phyloP scores from a whole-genome alignment of 177 flowering plant species.

The Tripterygium wilfordii region DNA sequence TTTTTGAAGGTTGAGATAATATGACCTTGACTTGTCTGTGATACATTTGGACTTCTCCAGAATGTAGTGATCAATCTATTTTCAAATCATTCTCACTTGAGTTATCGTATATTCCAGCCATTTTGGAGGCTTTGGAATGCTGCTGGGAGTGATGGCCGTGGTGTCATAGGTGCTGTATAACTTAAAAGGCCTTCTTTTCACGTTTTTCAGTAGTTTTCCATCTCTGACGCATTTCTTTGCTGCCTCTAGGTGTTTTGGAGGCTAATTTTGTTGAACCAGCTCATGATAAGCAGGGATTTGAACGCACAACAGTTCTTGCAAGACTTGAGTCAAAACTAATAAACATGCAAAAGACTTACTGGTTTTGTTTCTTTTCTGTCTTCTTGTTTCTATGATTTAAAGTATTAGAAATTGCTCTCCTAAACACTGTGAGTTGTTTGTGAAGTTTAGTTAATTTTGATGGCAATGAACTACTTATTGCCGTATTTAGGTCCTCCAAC shows the following conservation, averaged over 20 bases:
- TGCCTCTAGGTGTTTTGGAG: conserved; percentile 53
- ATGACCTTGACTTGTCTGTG: too few species aligned
- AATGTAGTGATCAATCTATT: too few species aligned
- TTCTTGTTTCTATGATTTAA: too few species aligned
- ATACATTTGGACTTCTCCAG: too few species aligned
- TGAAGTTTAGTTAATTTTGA: not conserved
- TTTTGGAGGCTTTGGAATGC: conserved; percentile 99
- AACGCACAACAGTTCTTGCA: conserved; percentile 74
- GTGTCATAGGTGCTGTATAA: conserved; percentile 65
- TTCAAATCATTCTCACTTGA: too few species aligned
- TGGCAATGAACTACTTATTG: conserved; percentile 5
- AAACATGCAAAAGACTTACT: conserved; percentile 72
- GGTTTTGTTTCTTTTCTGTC: conserved; percentile 31
- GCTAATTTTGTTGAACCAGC: conserved; percentile 90
- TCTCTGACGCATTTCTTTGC: conserved; percentile 1
- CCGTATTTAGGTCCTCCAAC: conserved; percentile 41
- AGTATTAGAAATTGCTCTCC: not conserved
- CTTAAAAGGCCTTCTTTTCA: not conserved
- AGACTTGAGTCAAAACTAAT: conserved; percentile 64
- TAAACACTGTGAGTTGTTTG: conserved; percentile 2
- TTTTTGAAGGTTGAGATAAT: too few species aligned
- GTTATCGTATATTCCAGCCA: conserved; percentile 43
- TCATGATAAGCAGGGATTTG: conserved; percentile 98
- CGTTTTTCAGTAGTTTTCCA: too few species aligned
- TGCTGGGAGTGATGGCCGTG: conserved; percentile 91